These are phyloP conservation scores for Botrytis fabae DNA, from an alignment of 2,329 filamentous ascomycete genomes.

Conservation along the genomic window DNA sequence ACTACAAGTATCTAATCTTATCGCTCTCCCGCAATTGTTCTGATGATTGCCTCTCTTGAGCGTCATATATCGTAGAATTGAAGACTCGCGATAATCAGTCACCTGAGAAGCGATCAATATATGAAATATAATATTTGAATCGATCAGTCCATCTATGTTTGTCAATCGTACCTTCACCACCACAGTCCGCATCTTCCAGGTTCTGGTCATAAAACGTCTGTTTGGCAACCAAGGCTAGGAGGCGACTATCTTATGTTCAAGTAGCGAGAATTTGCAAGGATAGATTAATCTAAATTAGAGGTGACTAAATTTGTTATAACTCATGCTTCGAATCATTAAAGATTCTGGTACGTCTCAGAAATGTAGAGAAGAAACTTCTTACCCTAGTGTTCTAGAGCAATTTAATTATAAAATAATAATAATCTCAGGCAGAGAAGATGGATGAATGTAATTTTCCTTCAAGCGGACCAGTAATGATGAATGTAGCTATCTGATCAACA, in stretches of 20 bases:
- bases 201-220: fast-evolving
- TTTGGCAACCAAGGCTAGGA: too few relatives aligned
- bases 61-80: too few relatives aligned
- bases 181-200: not conserved
- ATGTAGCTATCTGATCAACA: not conserved
- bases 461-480: not conserved
- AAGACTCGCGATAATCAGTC: too few relatives aligned
- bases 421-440: not conserved
- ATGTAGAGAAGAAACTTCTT: fast-evolving
- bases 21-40: not conserved
- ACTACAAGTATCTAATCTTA: not conserved
- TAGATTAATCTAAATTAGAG: fast-evolving
- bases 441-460: too few relatives aligned
- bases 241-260: fast-evolving
- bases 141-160: not conserved
- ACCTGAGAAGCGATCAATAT: fast-evolving
- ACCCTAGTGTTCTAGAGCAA: not conserved
- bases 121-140: not conserved
- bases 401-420: not conserved
- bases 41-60: not conserved
- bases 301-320: too few relatives aligned
- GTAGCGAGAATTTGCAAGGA: fast-evolving
- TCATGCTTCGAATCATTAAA: not conserved
- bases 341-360: not conserved
- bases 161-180: not conserved